These are phyloP conservation scores for Coemansia sp. DNA, from an alignment of 192 early-diverging fungal species.

Conservation along the genomic window DNA sequence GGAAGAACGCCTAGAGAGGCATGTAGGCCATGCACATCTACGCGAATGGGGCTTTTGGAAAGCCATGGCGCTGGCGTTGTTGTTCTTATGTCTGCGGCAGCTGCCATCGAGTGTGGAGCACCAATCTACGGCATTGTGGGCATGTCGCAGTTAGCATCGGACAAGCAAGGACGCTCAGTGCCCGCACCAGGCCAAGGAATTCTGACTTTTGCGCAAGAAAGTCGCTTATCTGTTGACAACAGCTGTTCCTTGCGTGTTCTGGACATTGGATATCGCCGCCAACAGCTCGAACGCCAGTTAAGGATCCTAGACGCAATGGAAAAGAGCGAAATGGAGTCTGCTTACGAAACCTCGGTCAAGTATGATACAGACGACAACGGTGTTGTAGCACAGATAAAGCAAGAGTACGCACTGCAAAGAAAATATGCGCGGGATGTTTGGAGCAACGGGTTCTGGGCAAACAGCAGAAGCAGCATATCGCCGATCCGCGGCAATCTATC, in stretches of 20 bases:
- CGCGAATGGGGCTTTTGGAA: slow-evolving; percentile 90
- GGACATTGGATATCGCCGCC: slow-evolving; percentile 81
- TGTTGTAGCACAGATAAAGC: slow-evolving; percentile 3
- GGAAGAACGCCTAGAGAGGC: slow-evolving; percentile 87
- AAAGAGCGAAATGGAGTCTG: slow-evolving; percentile 13
- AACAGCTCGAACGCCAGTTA: slow-evolving; percentile 59
- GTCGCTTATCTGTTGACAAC: slow-evolving; percentile 56
- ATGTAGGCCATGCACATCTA: slow-evolving; percentile 83
- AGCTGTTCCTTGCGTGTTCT: slow-evolving; percentile 59
- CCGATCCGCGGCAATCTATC: slow-evolving; percentile 88
- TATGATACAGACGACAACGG: too few relatives aligned
- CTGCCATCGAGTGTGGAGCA: slow-evolving; percentile 85
- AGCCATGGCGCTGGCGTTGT: slow-evolving; percentile 84
- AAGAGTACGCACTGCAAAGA: slow-evolving; percentile 11
- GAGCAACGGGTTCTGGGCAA: slow-evolving; percentile 85
- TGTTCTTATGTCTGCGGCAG: slow-evolving; percentile 79
- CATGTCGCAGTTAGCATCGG: slow-evolving; percentile 81
- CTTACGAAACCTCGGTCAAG: too few relatives aligned
- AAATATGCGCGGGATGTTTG: slow-evolving; percentile 58
- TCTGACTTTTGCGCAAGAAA: slow-evolving; percentile 83
- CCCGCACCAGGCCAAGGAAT: slow-evolving; percentile 93
- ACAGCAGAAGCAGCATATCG: slow-evolving; percentile 71
- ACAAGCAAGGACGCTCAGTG: slow-evolving; percentile 90
- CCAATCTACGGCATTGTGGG: slow-evolving; percentile 90
- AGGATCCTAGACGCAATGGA: slow-evolving; percentile 8